Percentiles rank a stretch among this genome's conserved stretches.
Conservation (phyloP, 768 basidiomycete species). For the Cystofilobasidium capitatum region DNA sequence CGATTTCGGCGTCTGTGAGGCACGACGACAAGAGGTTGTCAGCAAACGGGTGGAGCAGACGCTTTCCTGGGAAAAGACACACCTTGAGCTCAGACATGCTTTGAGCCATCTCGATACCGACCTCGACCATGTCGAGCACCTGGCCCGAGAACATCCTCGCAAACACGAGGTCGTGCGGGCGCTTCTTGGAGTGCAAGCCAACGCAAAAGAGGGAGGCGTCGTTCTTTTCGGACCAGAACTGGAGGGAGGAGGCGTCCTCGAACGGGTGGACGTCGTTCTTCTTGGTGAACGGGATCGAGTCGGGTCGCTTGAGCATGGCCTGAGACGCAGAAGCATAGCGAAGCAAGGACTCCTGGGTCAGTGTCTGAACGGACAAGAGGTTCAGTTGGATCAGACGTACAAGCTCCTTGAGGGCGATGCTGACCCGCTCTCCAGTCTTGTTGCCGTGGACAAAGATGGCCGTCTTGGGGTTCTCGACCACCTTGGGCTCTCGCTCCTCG, state of each 20-base stretch:
- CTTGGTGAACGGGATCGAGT: slow-evolving; percentile 85
- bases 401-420: slow-evolving; percentile 75
- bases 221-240: slow-evolving; percentile 89
- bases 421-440: slow-evolving; percentile 70
- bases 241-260: slow-evolving; percentile 65
- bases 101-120: slow-evolving; percentile 72
- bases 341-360: too few species aligned
- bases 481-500: slow-evolving; percentile 76
- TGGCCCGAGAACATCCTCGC: slow-evolving; percentile 75
- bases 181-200: slow-evolving; percentile 87
- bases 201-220: slow-evolving; percentile 84
- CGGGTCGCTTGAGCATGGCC: slow-evolving; percentile 89
- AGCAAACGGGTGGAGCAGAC: not conserved
- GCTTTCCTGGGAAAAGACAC: slow-evolving; percentile 36
- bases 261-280: slow-evolving; percentile 87
- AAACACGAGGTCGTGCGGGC: slow-evolving; percentile 76
- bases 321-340: too few species aligned
- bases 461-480: slow-evolving; percentile 72
- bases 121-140: slow-evolving; percentile 89
- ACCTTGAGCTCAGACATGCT: slow-evolving; percentile 80
- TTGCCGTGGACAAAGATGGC: slow-evolving; percentile 84
- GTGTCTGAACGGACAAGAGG: not conserved
- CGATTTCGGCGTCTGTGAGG: slow-evolving; percentile 66
- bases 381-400: slow-evolving; percentile 45
- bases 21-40: not conserved